phyloP scores from a whole-genome alignment of 177 flowering plant genomes.

The Telopea speciosissima region DNA sequence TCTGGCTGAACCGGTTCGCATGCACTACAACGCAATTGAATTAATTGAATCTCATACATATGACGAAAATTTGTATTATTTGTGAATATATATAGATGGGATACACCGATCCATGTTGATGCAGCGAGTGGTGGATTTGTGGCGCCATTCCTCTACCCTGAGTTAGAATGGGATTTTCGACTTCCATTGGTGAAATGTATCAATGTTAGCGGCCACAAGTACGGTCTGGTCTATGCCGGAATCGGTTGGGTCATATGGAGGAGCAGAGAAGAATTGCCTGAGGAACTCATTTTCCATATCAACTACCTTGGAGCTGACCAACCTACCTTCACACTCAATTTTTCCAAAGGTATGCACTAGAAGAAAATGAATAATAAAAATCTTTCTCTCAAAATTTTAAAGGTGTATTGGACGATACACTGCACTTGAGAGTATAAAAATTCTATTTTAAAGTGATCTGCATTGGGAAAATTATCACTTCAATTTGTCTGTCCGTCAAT shows the following conservation, averaged over 20 bases:
- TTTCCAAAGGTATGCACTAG: constrained; percentile 24
- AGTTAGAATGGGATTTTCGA: constrained; percentile 25
- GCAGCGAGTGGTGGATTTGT: constrained; percentile 22
- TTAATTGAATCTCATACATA: constrained; percentile 4
- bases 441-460: too few species aligned
- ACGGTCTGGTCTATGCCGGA: constrained; percentile 27
- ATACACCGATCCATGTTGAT: constrained; percentile 27
- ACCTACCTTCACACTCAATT: constrained; percentile 33
- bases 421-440: too few species aligned
- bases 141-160: constrained; percentile 18
- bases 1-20: too few species aligned
- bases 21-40: too few species aligned
- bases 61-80: neutral
- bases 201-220: constrained; percentile 27
- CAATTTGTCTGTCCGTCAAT: too few species aligned
- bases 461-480: too few species aligned
- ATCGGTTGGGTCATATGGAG: constrained; percentile 31
- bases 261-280: constrained; percentile 23
- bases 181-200: constrained; percentile 26
- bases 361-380: neutral
- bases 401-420: too few species aligned
- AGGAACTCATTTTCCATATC: constrained; percentile 29
- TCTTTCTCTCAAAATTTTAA: neutral
- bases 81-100: constrained; percentile 13
- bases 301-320: constrained; percentile 31